These are phyloP conservation scores for Adansonia digitata DNA, from an alignment of 345 rosid species.

Conservation along the genomic window DNA sequence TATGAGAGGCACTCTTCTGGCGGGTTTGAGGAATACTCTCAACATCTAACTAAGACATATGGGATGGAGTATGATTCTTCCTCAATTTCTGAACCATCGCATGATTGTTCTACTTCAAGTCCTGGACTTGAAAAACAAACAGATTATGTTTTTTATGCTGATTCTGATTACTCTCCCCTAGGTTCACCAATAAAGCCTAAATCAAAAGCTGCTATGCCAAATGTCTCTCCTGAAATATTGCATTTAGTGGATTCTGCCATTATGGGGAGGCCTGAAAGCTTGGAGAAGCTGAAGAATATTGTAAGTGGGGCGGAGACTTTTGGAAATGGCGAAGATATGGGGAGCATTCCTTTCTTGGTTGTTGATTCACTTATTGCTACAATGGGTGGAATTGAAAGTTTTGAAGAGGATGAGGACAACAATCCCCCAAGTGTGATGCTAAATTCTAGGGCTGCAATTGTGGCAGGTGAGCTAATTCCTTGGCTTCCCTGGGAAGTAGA, in stretches of 20 bases:
- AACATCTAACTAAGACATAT: slow-evolving; percentile 23
- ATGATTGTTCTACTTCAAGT: slow-evolving; percentile 41
- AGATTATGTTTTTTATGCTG: slow-evolving; percentile 34
- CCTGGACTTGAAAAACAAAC: slow-evolving; percentile 48
- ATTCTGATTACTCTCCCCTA: slow-evolving; percentile 50
- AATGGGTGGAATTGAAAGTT: slow-evolving; percentile 99
- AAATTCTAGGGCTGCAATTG: slow-evolving; percentile 95
- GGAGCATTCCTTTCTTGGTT: slow-evolving; percentile 70
- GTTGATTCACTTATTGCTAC: slow-evolving; percentile 96
- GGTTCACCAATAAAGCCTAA: slow-evolving; percentile 64
- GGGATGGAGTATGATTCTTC: slow-evolving; percentile 32
- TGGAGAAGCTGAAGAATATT: slow-evolving; percentile 79
- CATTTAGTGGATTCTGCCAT: slow-evolving; percentile 98
- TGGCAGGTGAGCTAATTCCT: slow-evolving; percentile 89
- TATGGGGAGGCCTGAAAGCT: slow-evolving; percentile 95
- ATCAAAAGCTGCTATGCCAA: slow-evolving; percentile 70
- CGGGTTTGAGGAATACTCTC: slow-evolving; percentile 33
- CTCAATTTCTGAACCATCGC: slow-evolving; percentile 29
- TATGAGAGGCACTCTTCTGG: slow-evolving; percentile 32
- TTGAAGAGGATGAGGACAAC: slow-evolving; percentile 87
- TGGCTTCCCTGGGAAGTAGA: slow-evolving; percentile 85
- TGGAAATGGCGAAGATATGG: slow-evolving; percentile 68
- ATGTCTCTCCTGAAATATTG: slow-evolving; percentile 92
- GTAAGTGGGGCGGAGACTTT: slow-evolving; percentile 71
- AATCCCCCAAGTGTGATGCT: slow-evolving; percentile 98